Base-by-base conservation (phyloP, 495 filamentous ascomycete genomes). In the Hypoxylon lienhwacheense region DNA sequence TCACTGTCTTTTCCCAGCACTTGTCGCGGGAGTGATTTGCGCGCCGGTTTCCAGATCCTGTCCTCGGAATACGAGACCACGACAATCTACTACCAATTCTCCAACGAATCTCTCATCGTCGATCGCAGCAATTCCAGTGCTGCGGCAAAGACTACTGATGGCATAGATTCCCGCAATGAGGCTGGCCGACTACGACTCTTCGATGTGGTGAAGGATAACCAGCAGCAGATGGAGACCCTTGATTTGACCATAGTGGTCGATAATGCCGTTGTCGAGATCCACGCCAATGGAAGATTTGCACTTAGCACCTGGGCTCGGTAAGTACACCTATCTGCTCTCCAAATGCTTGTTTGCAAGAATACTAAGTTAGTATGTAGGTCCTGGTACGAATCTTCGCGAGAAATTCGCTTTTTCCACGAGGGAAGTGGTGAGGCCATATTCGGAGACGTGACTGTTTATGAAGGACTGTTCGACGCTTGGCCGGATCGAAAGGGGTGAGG, bases 211-310 rank as follows among this genome's bases (percentile, higher is more conserved):
- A 11, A 50, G 7, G 47, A 48, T n/a, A 45, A 53, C 14, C 16
- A 56, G 10, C 39, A 52, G 7, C 35, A 26, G 7, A 35, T 52
- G 4, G 70, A 73, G 33, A 60, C 55, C 1, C 55, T 72, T 7
- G 21, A 61, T 1, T 37, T 74, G 17, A 68, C 66, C 16, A 66
- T 76, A 6, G 72, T 69, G 33, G 67, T 76, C 5, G 73, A 76
- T 21, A 69, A 68, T 24, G 67, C 65, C 1, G 48, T 75, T 43
- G 46, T 76, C 0, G 73, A 76, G 48, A 62, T 76, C 3, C 72
- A 70, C 26, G 71, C 64, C 0, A 75, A 75, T 42, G 71, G 69
- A 25, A 60, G 72, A 20, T 74, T 74, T 12, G 67, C 67, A 0
- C 40, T 74, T 5, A 65, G 69, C 5, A 64, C 68, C 1, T 53